A percentile compares a stretch with the other conserved stretches of the same genome.
Evolutionary conservation across 2,329 filamentous ascomycete genomes (phyloP).

Genomic region (Alternaria arbusti): DNA sequence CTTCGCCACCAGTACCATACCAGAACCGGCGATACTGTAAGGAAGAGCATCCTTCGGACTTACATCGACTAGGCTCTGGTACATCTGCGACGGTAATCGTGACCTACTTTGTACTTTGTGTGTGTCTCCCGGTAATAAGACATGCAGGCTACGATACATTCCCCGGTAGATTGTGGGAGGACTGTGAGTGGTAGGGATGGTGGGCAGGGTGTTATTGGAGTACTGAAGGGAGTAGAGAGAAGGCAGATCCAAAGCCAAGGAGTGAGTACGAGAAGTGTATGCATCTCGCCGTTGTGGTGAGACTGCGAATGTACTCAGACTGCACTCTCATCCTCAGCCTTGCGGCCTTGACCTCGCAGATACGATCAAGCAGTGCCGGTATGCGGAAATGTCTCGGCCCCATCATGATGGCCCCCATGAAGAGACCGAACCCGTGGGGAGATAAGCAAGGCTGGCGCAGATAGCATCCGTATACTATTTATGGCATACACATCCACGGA

Average conservation of each 20-base stretch:
- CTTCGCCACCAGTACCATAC: conserved; percentile 1
- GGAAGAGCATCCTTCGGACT: neutral
- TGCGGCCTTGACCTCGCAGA: neutral
- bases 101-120: neutral
- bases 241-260: neutral
- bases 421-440: neutral
- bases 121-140: neutral
- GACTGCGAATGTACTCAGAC: neutral
- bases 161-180: neutral
- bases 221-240: neutral
- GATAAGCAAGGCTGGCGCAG: neutral
- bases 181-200: neutral
- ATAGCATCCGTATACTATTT: neutral
- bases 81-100: neutral
- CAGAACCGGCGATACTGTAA: neutral
- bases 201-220: neutral
- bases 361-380: neutral
- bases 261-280: neutral
- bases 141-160: neutral
- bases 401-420: neutral
- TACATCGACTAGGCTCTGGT: neutral
- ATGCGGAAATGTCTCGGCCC: neutral
- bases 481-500: neutral
- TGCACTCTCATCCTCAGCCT: neutral
- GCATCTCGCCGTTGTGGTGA: neutral